Percentiles rank a stretch among this genome's conserved stretches.
Evolutionary conservation across 2,329 filamentous ascomycete genomes (phyloP).

Genomic region (Bertia moriformis): DNA sequence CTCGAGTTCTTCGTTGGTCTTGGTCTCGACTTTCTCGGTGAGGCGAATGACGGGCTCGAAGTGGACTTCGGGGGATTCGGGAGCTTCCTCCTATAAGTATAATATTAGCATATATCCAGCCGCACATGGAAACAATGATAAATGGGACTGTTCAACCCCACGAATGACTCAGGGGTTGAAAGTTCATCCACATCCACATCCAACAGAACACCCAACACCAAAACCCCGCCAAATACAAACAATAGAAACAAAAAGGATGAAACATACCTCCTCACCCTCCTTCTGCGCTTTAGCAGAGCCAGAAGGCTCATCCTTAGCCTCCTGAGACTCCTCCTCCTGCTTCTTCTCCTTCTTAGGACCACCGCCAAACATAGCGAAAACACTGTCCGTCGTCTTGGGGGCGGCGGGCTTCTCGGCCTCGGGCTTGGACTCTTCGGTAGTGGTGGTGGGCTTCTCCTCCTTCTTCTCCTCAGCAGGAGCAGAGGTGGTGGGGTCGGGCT

Average conservation of each 20-base stretch:
- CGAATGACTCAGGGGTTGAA: too few species aligned
- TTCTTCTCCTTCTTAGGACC: slow-evolving; percentile 96
- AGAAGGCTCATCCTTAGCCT: slow-evolving; percentile 73
- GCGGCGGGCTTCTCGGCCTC: slow-evolving; percentile 35
- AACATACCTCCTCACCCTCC: slow-evolving; percentile 34
- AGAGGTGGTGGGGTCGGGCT: slow-evolving; percentile 17
- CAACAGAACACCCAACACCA: background rate
- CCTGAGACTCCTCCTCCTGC: slow-evolving; percentile 27
- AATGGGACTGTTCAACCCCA: slow-evolving; percentile 2
- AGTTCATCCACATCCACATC: background rate
- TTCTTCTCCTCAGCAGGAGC: background rate
- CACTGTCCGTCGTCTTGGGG: slow-evolving; percentile 40
- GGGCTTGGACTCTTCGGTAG: slow-evolving; percentile 28
- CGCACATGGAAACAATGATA: slow-evolving; percentile 2
- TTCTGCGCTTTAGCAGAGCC: slow-evolving; percentile 70
- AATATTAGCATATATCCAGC: too few species aligned
- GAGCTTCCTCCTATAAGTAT: slow-evolving; percentile 40
- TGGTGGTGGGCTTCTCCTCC: slow-evolving; percentile 11
- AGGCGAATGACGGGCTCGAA: slow-evolving; percentile 94
- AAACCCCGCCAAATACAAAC: background rate
- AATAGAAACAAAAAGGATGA: background rate
- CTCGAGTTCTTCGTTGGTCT: slow-evolving; percentile 97
- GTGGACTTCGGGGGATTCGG: slow-evolving; percentile 83
- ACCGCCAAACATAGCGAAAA: slow-evolving; percentile 98
- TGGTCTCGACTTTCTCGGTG: slow-evolving; percentile 90